Conservation (phyloP, 768 basidiomycete species). For the Amanita brunnescens region DNA sequence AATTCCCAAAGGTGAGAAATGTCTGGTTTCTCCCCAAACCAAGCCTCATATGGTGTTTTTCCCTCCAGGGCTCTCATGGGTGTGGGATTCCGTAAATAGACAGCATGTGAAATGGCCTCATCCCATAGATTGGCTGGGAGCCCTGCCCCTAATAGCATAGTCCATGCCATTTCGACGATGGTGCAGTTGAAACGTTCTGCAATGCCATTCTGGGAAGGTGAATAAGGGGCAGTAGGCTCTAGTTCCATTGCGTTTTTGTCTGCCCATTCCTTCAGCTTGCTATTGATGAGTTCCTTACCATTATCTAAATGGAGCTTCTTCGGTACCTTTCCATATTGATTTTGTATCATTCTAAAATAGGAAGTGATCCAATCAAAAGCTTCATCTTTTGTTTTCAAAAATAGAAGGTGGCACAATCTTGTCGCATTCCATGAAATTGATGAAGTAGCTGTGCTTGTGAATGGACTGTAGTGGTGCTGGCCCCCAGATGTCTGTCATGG, state of each 20-base stretch:
- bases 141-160: conserved; percentile 24
- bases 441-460: not conserved
- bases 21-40: conserved; percentile 10
- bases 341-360: not conserved
- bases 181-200: conserved; percentile 31
- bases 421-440: conserved; percentile 4
- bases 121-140: conserved; percentile 23
- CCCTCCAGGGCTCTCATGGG: conserved; percentile 14
- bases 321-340: not conserved
- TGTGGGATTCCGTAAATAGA: conserved; percentile 22
- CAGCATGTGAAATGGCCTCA: conserved; percentile 14
- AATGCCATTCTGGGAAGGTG: conserved; percentile 29
- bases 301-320: conserved; percentile 15
- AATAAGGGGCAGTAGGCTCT: conserved; percentile 25
- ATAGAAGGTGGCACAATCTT: not conserved
- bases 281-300: conserved; percentile 23
- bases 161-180: conserved; percentile 17
- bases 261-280: conserved; percentile 14
- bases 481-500: conserved; percentile 4
- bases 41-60: conserved; percentile 18
- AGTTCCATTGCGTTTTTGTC: conserved; percentile 18
- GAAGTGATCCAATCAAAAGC: not conserved
- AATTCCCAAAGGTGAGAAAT: conserved; percentile 13
- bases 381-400: conserved; percentile 5
- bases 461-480: not conserved